A percentile compares a stretch with the other conserved stretches of the same genome.
Conservation (phyloP, 108 stramenopile genomes). For the Craspedostauros australis region DNA sequence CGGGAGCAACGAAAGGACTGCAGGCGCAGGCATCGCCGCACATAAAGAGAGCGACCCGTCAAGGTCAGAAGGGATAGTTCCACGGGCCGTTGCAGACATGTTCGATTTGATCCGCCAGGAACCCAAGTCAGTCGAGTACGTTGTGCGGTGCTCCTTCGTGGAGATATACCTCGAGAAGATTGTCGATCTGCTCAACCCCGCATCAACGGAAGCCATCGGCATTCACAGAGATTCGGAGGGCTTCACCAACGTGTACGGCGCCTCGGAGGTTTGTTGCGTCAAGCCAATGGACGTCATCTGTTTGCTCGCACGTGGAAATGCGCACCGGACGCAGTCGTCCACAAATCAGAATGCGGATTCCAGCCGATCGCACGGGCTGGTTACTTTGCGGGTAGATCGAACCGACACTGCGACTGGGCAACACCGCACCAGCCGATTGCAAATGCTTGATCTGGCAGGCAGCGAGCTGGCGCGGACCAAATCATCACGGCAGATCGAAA, state of each 20-base stretch:
- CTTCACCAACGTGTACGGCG: conserved; percentile 13
- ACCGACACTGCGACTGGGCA: conserved; percentile 38
- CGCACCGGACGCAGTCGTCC: conserved; percentile 61
- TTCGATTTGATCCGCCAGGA: conserved; percentile 41
- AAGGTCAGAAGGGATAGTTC: conserved; percentile 58
- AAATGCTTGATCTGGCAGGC: conserved; percentile 87
- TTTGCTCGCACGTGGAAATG: conserved; percentile 68
- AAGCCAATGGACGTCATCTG: conserved; percentile 63
- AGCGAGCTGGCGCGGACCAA: conserved; percentile 54
- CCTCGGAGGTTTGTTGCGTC: conserved; percentile 64
- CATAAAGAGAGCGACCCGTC: neutral
- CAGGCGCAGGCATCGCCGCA: neutral
- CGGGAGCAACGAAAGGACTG: neutral
- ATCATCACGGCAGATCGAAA: conserved; percentile 21
- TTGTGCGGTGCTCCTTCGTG: conserved; percentile 81
- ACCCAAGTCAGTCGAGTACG: conserved; percentile 54
- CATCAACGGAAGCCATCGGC: conserved; percentile 6
- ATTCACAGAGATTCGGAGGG: conserved; percentile 5
- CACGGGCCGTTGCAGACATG: conserved; percentile 41
- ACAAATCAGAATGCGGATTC: conserved; percentile 81
- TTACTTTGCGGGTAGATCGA: conserved; percentile 63
- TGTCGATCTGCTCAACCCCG: conserved; percentile 77
- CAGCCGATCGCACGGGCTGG: conserved; percentile 79
- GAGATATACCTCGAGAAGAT: conserved; percentile 96
- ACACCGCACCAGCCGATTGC: conserved; percentile 43